Evolutionary conservation across 2,329 filamentous ascomycete genomes (phyloP), one percentile per base, ranked within the genome.

Genomic region (Ascocoryne sarcoides): DNA sequence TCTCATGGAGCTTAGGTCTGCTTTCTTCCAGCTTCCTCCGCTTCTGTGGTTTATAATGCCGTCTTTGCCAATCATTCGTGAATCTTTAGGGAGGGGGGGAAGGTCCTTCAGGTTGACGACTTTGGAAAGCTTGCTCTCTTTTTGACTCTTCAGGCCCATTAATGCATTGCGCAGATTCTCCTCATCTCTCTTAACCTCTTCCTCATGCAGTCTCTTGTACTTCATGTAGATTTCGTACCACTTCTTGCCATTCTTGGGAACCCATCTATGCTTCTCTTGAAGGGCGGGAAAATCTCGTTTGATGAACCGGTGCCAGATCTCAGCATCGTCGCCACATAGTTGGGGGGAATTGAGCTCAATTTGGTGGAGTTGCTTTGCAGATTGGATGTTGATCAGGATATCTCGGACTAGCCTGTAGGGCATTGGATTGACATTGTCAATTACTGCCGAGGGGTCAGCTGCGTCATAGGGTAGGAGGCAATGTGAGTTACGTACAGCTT

Each of bases 281-380:
- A 26, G 23, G 60, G 78, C 81, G 41, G 75, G 65, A 46, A 95
- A 84, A 54, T 95, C 79, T 35, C 79, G 76, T 37, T 76, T 73
- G 60, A 96, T 92, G 55, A 95, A 75, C 19, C 75, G 73, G 31
- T 77, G 64, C 90, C 90, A 95, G 46, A 90, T 67, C 52, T 88
- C 82, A 15, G 67, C 71, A 29, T 79, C 79, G 41, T 83, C 69
- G 28, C 77, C 76, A 45, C 75, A 69, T 37, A 95, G 71, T 48
- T 94, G 85, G 0, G 87, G 84, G 4, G 81, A 89, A 56, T 79
- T 78, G 37, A 71, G 46, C 63, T 95, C 89, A 43, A 95, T 72
- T 42, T 71, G 57, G 54, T 76, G 80, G 21, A 96, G 76, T 59
- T 94, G 88, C 32, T 73, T 65, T 1, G 88, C 79, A 48, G 73